phyloP scores from a whole-genome alignment of 768 basidiomycete genomes.

The Kwoniella shandongensis region DNA sequence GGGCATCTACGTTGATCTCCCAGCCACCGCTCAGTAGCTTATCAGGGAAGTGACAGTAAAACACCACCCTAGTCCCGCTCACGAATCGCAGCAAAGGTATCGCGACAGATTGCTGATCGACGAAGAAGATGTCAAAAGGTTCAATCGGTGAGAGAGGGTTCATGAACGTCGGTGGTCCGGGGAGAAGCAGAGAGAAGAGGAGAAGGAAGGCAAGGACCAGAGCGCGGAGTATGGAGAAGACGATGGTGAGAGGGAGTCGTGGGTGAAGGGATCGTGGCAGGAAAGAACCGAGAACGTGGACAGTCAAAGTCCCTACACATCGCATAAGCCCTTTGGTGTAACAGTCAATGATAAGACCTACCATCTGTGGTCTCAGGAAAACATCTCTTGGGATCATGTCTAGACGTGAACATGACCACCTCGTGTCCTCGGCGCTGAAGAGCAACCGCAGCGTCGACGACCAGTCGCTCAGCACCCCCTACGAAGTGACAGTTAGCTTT shows the following conservation, averaged over 20 bases:
- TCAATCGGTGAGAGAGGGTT: constrained; percentile 39
- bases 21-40: constrained; percentile 65
- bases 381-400: constrained; percentile 81
- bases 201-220: constrained; percentile 74
- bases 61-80: constrained; percentile 76
- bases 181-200: constrained; percentile 54
- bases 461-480: constrained; percentile 94
- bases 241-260: constrained; percentile 69
- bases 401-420: constrained; percentile 87
- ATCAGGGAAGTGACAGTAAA: constrained; percentile 98
- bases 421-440: constrained; percentile 78
- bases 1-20: constrained; percentile 56
- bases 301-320: constrained; percentile 69
- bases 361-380: constrained; percentile 94
- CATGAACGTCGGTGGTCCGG: constrained; percentile 32
- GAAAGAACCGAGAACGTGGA: constrained; percentile 70
- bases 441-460: constrained; percentile 91
- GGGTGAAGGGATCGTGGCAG: constrained; percentile 78
- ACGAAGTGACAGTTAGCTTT: constrained; percentile 8
- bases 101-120: constrained; percentile 92
- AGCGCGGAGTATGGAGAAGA: constrained; percentile 85
- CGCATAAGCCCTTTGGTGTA: not conserved
- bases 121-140: constrained; percentile 75
- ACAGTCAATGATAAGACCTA: constrained; percentile 41
- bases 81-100: constrained; percentile 74